Conservation (phyloP, 129 eudicot genomes). For the Chrysanthemum makinoi region DNA sequence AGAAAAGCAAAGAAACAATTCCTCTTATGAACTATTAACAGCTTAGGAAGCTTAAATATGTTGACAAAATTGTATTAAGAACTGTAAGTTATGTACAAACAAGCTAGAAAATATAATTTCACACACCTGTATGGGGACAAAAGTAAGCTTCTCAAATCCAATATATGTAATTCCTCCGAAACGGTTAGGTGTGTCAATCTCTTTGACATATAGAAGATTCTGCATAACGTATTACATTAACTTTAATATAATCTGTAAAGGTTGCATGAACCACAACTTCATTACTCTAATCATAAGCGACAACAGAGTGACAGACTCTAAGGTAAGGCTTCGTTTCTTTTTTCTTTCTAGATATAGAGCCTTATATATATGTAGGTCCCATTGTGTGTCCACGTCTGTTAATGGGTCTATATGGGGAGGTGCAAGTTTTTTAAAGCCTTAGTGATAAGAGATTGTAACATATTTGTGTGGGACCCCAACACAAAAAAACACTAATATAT, state of each 20-base stretch:
- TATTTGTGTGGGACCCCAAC: too few relatives aligned
- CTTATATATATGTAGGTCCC: too few relatives aligned
- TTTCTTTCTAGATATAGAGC: too few relatives aligned
- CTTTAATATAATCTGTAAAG: conserved; percentile 13
- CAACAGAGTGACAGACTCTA: too few relatives aligned
- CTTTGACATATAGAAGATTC: conserved; percentile 89
- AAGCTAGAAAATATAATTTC: neutral
- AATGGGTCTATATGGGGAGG: too few relatives aligned
- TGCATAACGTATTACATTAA: conserved; percentile 36
- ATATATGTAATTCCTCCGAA: conserved; percentile 79
- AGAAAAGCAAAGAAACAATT: too few relatives aligned
- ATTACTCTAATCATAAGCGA: neutral
- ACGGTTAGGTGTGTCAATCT: conserved; percentile 71
- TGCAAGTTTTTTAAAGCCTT: too few relatives aligned
- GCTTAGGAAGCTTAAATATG: neutral
- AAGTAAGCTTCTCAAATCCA: conserved; percentile 93
- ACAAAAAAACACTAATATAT: too few relatives aligned
- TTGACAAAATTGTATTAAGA: neutral
- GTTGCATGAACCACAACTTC: neutral
- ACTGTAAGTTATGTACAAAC: neutral
- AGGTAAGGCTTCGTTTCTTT: too few relatives aligned
- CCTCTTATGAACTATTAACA: neutral
- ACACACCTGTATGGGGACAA: conserved; percentile 91
- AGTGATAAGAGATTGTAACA: too few relatives aligned
- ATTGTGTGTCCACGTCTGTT: too few relatives aligned